Evolutionary conservation across 2,329 filamentous ascomycete genomes (phyloP), one percentile per base, ranked within the genome.

Genomic region (Fusarium pilosicola): DNA sequence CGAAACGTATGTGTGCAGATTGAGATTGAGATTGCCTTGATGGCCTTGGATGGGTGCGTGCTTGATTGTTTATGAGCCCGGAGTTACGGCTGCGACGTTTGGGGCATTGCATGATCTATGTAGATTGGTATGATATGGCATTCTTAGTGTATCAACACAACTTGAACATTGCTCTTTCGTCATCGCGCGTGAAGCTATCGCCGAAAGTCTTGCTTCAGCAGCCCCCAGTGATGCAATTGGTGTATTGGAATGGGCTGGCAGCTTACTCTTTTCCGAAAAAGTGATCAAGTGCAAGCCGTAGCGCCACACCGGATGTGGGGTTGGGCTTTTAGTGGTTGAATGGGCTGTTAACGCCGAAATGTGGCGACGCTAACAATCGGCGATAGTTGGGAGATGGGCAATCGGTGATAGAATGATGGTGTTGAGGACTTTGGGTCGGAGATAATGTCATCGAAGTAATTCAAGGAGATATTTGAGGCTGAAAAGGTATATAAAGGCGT

Each of bases 21-120:
- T 34, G n/a, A 36, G 59, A 63, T 34, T 34, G 61, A 41, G 61
- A 62, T 71, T 75, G 72, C 65, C 69, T 65, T 52, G 39, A 64
- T 48, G 75, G 75, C 62, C 52, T 71, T 75, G 72, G 67, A 75
- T 76, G 69, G 62, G 60, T 65, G 59, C 65, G 39, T 69, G 66
- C 58, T 57, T 70, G 52, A 74, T 70, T 77, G 65, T 70, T 77
- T 77, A 74, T 73, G 62, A 75, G 72, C 69, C 65, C 56, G 72
- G 72, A 75, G 72, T 74, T 74, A 73, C 72, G 72, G 72, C 68
- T 75, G n/a, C 56, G 68, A 72, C 65, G 68, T 74, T 74, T 70
- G 58, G 44, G 66, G 57, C 24, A 22, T 72, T 71, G 59, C 49
- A 72, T 66, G 70, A 60, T 67, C 65, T 70, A 61, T 64, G 65